Base-by-base conservation (phyloP, 2,329 filamentous ascomycete species). In the Macrophomina pseudophaseolina region DNA sequence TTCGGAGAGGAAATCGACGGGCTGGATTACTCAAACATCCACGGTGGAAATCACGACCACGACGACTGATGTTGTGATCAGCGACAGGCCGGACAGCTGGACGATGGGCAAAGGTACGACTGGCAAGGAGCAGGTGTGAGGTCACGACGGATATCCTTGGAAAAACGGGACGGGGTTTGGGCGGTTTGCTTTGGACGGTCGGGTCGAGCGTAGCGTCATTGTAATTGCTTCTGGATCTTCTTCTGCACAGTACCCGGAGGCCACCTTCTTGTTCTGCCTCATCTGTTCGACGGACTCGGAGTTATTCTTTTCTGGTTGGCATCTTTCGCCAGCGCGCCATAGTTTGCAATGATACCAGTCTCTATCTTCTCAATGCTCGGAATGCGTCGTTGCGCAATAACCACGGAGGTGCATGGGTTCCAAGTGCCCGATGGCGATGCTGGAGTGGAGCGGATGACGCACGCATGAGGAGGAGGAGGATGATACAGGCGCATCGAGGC, bases 71-170 rank as follows among this genome's bases (percentile, higher is more conserved):
- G 18, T 58, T 28, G 38, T 54, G 28, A 62, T 28, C 23, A 35
- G 42, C 51, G 59, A 59, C 48, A 44, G 35, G 28, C 49, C 67
- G 11, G 66, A 70, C 14, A 67, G 69, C 18, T 71, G 68, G 69
- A 67, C 66, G 12, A 64, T 60, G 66, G 66, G 66, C 7, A 65
- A 66, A 11, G 48, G 62, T 23, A 60, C 33, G 16, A 64, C 28
- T 23, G 58, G 66, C 49, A 67, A 53, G 35, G 70, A 71, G 64
- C 68, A 71, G 38, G 68, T 71, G 12, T 71, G 35, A 66, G 35
- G 16, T 38, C 44, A 65, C 23, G 35, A 32, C 42, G 42, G 16
- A 14, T 44, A 5, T n/a, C 42, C 16, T 44, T 14, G 28, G 7
- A 2, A 12, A 62, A 62, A 62, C 38, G 44, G 32, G 11, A 62